phyloP scores from a whole-genome alignment of 169 alveolate species.

The Sarcocystis neurona region DNA sequence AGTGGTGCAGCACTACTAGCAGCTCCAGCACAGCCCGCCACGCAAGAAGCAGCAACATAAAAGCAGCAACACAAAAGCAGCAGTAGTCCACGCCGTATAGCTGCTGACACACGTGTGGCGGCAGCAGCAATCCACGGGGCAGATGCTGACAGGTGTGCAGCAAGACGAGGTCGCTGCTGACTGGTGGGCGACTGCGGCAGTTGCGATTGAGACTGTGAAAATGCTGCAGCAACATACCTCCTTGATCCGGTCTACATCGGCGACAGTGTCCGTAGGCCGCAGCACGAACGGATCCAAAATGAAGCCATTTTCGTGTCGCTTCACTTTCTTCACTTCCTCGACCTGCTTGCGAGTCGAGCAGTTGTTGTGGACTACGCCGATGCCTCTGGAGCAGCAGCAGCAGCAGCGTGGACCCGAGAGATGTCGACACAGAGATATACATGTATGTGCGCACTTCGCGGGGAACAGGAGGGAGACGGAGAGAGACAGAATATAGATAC shows the following conservation, averaged over 20 bases:
- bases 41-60: no score
- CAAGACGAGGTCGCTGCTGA: no score
- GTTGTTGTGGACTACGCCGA: slow-evolving; percentile 92
- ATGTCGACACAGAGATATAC: neutral
- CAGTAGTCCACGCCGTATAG: no score
- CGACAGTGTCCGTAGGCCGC: slow-evolving; percentile 82
- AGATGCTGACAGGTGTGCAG: no score
- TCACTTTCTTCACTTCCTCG: slow-evolving; percentile 85
- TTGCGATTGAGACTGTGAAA: neutral
- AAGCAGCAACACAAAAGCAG: no score
- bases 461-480: no score
- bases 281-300: slow-evolving; percentile 85
- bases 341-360: slow-evolving; percentile 81
- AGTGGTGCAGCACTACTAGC: neutral
- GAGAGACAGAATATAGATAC: no score
- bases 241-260: slow-evolving; percentile 76
- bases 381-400: slow-evolving; percentile 73
- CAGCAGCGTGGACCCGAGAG: neutral
- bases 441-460: neutral
- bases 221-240: slow-evolving; percentile 46
- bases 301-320: slow-evolving; percentile 90
- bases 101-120: no score
- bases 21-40: neutral
- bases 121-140: no score
- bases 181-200: neutral